Base-by-base conservation (phyloP, 2,329 filamentous ascomycete genomes). In the Calonectria leucothoes region DNA sequence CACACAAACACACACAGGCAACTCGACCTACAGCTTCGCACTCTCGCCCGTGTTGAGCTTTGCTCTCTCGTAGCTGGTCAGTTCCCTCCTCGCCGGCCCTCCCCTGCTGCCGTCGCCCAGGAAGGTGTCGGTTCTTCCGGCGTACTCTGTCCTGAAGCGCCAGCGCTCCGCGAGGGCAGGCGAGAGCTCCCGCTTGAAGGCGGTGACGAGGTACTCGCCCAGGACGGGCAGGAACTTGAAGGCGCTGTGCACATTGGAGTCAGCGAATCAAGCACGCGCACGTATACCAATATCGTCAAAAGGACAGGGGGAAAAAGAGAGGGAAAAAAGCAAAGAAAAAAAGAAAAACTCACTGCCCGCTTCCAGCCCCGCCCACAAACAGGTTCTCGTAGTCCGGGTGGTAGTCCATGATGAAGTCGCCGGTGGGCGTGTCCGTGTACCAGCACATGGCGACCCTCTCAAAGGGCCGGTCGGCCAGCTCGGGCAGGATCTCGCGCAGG, bases 371-470 rank as follows among this genome's bases (percentile, higher is more conserved):
- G 1, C 73, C 74, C 2, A 78, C 29, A 7, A 78, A 77, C 0
- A 77, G 63, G 8, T 78, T 78, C 52, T 73, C 73, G 6, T 75
- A 77, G n/a, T 78, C 76, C 0, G 76, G 76, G 5, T 78, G 76
- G 31, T 75, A 77, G 11, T 78, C 76, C 74, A 78, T 76, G 17
- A 78, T 77, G n/a, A 78, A 78, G 48, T 78, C 76, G 15, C 76
- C 74, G 0, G 72, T 76, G 6, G 76, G 76, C 11, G 76, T 77
- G 63, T 78, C 76, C 0, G 76, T 77, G 14, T 78, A 78, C 76
- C 76, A 78, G 6, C 76, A 78, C 0, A 79, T 37, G 2, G 72
- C 75, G 6, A 68, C 57, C 7, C 72, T 71, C 0, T 72, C 55
- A 4, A 79, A 33, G 0, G 70, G 25, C 0, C 76, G 61, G 45